Evolutionary conservation across 2,329 filamentous ascomycete species (phyloP), one percentile per base, ranked within the genome.

Genomic region (Lomentospora prolificans): DNA sequence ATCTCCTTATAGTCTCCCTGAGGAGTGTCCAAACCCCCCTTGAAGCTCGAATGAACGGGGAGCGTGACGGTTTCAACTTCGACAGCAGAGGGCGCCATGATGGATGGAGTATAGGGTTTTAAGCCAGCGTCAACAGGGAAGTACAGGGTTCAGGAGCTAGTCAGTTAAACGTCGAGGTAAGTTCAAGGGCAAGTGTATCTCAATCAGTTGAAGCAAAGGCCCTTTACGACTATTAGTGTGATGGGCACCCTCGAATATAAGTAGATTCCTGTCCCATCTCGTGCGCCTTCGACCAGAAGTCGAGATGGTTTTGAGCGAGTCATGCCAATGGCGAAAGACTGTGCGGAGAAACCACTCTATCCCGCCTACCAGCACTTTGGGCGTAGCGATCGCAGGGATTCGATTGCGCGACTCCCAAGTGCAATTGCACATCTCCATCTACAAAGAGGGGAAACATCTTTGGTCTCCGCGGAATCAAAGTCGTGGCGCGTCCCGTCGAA

Each of bases 1-100:
- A 55, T 24, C n/a, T 55, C 41, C 41, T 55, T 55, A 41, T 55
- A 55, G 41, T 55, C 41, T 5, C 53, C 53, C 0, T n/a, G 17
- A 22, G 44, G 17, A 25, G 44, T 19, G 9, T 17, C 33, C 6
- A 27, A 6, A 17, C 19, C 19, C 8, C 24, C 28, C 41, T 55
- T 55, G 41, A 31, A 33, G 41, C 41, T 50, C 8, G 27, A 24
- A 12, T n/a, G 19, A 2, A 50, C 53, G 39, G 41, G 41, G 25
- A 31, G 41, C 25, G 39, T 5, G n/a, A 17, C 53, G 27, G 53
- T 48, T 7, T 44, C 3, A 14, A 41, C 50, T 41, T 55, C 53
- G 27, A 41, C 36, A 25, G 53, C 53, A 17, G 53, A 30, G 4
- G 53, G 53, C 14, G 53, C 53, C 53, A 55, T 55, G 39, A n/a